Evolutionary conservation across 1,284 basidiomycete species (phyloP).

Genomic region (Rhodotorula sp.): DNA sequence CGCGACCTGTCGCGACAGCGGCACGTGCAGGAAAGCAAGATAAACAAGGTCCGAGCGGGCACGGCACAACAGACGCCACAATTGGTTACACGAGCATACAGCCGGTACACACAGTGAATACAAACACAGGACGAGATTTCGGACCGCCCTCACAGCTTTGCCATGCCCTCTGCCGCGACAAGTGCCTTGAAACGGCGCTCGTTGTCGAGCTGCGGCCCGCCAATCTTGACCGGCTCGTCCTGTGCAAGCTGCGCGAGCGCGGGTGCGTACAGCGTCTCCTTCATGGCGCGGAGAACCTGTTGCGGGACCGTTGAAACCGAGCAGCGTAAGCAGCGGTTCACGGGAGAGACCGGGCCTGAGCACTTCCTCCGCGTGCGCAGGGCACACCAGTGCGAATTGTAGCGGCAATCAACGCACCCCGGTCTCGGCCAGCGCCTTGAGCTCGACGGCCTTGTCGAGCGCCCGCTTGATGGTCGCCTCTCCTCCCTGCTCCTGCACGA

Average conservation of each 20-base stretch:
- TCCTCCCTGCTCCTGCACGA: constrained; percentile 17
- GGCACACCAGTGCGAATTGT: too few species aligned
- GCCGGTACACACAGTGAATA: neutral
- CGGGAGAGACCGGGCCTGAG: neutral
- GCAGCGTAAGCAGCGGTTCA: neutral
- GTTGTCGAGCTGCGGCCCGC: constrained; percentile 2
- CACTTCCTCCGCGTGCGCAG: too few species aligned
- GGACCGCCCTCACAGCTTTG: constrained; percentile 5
- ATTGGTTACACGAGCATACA: neutral
- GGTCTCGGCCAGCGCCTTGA: constrained; percentile 15
- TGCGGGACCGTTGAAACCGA: too few species aligned
- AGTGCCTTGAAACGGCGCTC: constrained; percentile 1
- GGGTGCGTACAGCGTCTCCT: constrained; percentile 19
- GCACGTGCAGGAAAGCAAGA: neutral
- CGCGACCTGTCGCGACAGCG: neutral
- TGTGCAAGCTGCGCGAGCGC: constrained; percentile 12
- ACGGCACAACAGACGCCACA: neutral
- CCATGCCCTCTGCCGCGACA: constrained; percentile 1
- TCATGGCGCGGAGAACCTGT: constrained; percentile 33
- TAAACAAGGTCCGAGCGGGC: neutral
- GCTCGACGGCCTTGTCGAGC: constrained; percentile 13
- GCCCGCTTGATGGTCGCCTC: constrained; percentile 27
- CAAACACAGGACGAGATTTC: neutral
- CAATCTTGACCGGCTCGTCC: constrained; percentile 11
- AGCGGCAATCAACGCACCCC: constrained; percentile 12